A percentile compares a stretch with the other conserved stretches of the same genome.
Conservation (phyloP, 352 stramenopile species). For the Globisporangium sylvaticum region DNA sequence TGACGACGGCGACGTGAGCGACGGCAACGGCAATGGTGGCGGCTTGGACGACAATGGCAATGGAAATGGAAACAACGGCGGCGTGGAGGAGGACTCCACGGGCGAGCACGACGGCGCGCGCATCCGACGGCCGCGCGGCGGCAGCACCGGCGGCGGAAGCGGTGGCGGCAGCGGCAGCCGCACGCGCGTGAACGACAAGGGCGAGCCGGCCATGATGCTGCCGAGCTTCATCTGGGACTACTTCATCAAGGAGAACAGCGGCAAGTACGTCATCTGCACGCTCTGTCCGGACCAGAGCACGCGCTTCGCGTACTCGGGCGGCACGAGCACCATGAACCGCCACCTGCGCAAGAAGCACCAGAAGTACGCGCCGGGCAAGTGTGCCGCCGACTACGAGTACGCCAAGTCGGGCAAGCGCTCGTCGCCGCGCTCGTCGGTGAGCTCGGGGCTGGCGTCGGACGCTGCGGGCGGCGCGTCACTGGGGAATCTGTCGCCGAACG, state of each 20-base stretch:
- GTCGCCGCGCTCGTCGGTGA: conserved; percentile 11
- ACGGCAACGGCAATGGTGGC: neutral
- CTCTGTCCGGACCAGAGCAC: conserved; percentile 61
- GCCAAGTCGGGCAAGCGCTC: conserved; percentile 19
- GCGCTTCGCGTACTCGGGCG: conserved; percentile 78
- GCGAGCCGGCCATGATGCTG: conserved; percentile 58
- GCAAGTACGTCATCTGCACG: conserved; percentile 79
- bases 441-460: conserved; percentile 16
- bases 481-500: conserved; percentile 41
- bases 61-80: neutral
- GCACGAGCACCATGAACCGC: conserved; percentile 82
- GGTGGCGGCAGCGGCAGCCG: conserved; percentile 1
- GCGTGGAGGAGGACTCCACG: neutral
- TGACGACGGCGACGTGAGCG: conserved; percentile 4
- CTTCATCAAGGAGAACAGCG: conserved; percentile 70
- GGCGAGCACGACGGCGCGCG: neutral
- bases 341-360: conserved; percentile 80
- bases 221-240: conserved; percentile 86
- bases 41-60: conserved; percentile 1
- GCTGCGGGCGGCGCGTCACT: conserved; percentile 18
- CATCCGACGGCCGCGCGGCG: neutral
- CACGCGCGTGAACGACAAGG: conserved; percentile 41
- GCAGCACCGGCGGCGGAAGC: neutral
- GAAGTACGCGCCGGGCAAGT: conserved; percentile 74
- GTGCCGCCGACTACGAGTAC: conserved; percentile 66